Percentiles rank a stretch among this genome's conserved stretches.
phyloP scores from a whole-genome alignment of 148 eudicot genomes.

The Cornus florida region DNA sequence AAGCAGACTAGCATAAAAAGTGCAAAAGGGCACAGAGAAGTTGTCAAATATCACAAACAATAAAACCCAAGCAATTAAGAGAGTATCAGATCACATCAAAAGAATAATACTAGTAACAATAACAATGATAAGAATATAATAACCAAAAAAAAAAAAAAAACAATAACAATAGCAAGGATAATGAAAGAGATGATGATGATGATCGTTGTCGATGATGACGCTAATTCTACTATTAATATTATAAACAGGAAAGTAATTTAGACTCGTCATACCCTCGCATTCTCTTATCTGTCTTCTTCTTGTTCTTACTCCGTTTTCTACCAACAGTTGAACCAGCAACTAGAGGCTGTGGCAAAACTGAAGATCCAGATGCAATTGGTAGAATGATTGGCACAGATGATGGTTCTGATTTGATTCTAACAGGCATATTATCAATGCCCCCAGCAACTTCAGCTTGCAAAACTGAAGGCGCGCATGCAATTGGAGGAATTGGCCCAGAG shows the following conservation, averaged over 20 bases:
- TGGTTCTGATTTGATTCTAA: slow-evolving; percentile 15
- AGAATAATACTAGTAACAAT: background rate
- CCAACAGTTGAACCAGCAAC: slow-evolving; percentile 21
- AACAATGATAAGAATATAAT: no score
- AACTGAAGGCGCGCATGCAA: slow-evolving; percentile 32
- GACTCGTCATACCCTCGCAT: slow-evolving; percentile 21
- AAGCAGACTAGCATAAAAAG: background rate
- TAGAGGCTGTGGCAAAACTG: slow-evolving; percentile 23
- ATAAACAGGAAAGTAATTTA: slow-evolving; percentile 12
- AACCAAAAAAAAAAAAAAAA: no score
- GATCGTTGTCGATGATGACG: no score
- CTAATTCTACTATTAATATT: background rate
- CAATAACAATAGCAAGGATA: no score
- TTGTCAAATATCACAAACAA: background rate
- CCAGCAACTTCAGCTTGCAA: slow-evolving; percentile 19
- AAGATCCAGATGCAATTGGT: slow-evolving; percentile 31
- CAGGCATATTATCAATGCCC: slow-evolving; percentile 1
- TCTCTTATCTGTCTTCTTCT: slow-evolving; percentile 38
- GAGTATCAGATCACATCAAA: background rate
- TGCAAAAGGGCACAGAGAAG: background rate
- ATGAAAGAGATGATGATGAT: no score
- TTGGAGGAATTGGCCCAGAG: slow-evolving; percentile 15
- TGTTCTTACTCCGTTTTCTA: slow-evolving; percentile 32
- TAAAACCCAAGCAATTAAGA: background rate
- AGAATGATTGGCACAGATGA: slow-evolving; percentile 10